Evolutionary conservation across 345 rosid species (phyloP), one percentile per base, ranked within the genome.

Genomic region (Camelina hispida): DNA sequence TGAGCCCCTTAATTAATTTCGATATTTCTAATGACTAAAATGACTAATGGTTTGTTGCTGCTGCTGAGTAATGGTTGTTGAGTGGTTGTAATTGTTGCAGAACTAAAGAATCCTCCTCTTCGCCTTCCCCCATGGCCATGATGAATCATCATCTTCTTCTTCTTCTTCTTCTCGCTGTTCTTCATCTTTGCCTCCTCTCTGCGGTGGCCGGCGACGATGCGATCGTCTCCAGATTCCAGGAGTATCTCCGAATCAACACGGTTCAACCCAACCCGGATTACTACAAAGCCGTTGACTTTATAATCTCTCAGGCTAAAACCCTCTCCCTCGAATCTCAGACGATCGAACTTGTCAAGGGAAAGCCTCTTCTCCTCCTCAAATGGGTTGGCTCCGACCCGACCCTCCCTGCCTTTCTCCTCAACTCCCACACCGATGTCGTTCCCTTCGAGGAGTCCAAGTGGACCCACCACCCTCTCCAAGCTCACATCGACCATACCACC

Each of bases 341-440:
- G 66, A 38, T 89, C 16, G 96, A 92, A 56, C 80, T 89, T 73
- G 96, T 83, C 17, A 37, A 71, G 20, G 86, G 86, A 4, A 95
- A 92, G 78, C 98, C 98, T 0, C 74, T 89, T 48, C 64, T 95
- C 44, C 84, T 95, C 72, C 86, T 95, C 79, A 85, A 90, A 34
- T 90, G 97, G 97, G 74, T 70, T 3, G 99, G 99, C 52, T 86
- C 92, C 23, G 62, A 83, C 67, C 87, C 87, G 0, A 46, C 71
- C 11, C 86, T 95, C 25, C 98, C 96, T 35, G 87, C 96, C 18
- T 32, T 95, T 59, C 88, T 95, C 67, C 91, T 92, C 71, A 80
- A 92, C 78, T 95, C 99, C 44, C 99, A 95, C 90, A 90, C 99
- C 38, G 99, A 95, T 75, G 97, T 92, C 25, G 96, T 92, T 62